Evolutionary conservation across 1,284 basidiomycete genomes (phyloP), one percentile per base, ranked within the genome.

Genomic region (Phellopilus nigrolimitatus): DNA sequence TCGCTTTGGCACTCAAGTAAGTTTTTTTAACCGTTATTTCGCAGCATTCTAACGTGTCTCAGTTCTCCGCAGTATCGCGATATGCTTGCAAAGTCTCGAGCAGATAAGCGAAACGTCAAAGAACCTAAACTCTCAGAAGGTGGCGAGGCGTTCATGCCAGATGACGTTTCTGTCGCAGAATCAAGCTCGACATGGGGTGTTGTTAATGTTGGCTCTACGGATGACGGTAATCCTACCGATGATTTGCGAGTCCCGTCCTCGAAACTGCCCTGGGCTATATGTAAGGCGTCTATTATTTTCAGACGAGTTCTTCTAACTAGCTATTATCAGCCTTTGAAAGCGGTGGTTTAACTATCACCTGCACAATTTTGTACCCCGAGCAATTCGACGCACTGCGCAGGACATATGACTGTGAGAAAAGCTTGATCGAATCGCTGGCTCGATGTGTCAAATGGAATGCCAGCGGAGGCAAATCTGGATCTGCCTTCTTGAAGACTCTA

Each of bases 381-480:
- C 94, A 98, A 65, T 99, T 99, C 60, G 95, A 98, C 61, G 92
- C 92, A 3, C 70, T 99, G 38, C 83, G 97, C 15, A 78, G 90
- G 45, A 92, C 87, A 10, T 98, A 95, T 60, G 91, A 92, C 56
- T 97, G 94, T 64, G 91, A 95, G 60, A 88, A 87, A 62, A 91
- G 88, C 59, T 91, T 98, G 71, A 81, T 98, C 41, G 94, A 97
- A 64, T 95, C 91, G 1, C 74, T 99, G 4, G 86, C 95, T 1
- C 78, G 97, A 6, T 99, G 97, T 66, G 79, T 95, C 61, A 97
- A 97, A 65, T 99, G 95, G 88, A 88, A 99, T 64, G 88, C 92
- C 1, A 88, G 80, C 50, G 97, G 97, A 24, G 97, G 97, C 31
- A 99, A 99, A 49, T 52, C 50, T 22, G 95, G 95, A 9, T 95